phyloP scores from a whole-genome alignment of 805 yeast genomes.

The Wickerhamomyces canadensis region DNA sequence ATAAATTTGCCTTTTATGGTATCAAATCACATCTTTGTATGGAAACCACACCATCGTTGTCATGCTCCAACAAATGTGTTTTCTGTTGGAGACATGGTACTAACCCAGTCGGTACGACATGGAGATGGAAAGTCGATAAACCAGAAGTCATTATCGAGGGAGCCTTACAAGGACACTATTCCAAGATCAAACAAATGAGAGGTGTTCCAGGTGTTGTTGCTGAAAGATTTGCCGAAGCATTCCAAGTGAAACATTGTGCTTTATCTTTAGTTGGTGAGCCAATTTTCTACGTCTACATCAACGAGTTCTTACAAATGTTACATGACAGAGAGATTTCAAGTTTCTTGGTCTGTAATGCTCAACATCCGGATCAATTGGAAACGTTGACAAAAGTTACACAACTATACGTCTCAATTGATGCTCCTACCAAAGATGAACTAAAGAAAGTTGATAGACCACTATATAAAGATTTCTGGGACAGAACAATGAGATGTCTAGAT shows the following conservation, averaged over 20 bases:
- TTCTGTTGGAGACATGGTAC: slow-evolving; percentile 98
- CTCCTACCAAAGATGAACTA: slow-evolving; percentile 77
- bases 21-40: slow-evolving; percentile 86
- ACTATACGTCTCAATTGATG: slow-evolving; percentile 88
- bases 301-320: slow-evolving; percentile 73
- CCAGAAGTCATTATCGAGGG: slow-evolving; percentile 83
- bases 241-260: slow-evolving; percentile 86
- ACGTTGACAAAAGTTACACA: slow-evolving; percentile 77
- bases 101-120: slow-evolving; percentile 90
- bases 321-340: slow-evolving; percentile 79
- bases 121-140: slow-evolving; percentile 95
- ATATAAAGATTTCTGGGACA: slow-evolving; percentile 89
- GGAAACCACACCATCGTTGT: slow-evolving; percentile 92
- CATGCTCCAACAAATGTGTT: slow-evolving; percentile 93
- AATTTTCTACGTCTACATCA: slow-evolving; percentile 86
- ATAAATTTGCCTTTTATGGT: slow-evolving; percentile 88
- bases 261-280: slow-evolving; percentile 93
- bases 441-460: slow-evolving; percentile 85
- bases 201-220: slow-evolving; percentile 94
- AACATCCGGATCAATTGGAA: slow-evolving; percentile 82
- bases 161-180: slow-evolving; percentile 83
- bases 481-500: slow-evolving; percentile 75
- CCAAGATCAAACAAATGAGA: slow-evolving; percentile 88
- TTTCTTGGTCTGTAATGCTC: slow-evolving; percentile 91
- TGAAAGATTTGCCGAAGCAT: slow-evolving; percentile 87